These are phyloP conservation scores for Rauvolfia tetraphylla DNA, from an alignment of 257 asterid genomes.

Conservation along the genomic window DNA sequence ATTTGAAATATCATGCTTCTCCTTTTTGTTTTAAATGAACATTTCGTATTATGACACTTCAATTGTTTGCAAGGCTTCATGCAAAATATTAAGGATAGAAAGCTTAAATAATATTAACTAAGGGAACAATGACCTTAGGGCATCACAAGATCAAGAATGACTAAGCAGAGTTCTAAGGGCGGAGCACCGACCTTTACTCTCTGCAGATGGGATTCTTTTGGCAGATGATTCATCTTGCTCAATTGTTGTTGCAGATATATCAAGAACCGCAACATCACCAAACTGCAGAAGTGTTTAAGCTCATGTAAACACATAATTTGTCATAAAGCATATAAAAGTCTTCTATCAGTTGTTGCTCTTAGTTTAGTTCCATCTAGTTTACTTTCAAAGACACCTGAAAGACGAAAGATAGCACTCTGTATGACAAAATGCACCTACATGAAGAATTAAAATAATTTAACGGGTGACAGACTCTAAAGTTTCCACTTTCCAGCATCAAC, in stretches of 20 bases:
- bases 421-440: not conserved
- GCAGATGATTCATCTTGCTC: slow-evolving; percentile 67
- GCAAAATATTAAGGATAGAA: not conserved
- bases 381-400: not conserved
- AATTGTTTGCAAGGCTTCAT: not conserved
- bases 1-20: not conserved
- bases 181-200: slow-evolving; percentile 70
- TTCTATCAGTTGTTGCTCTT: not conserved
- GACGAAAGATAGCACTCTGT: not conserved
- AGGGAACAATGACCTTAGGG: not conserved
- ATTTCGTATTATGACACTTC: not conserved
- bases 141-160: not conserved
- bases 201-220: slow-evolving; percentile 84
- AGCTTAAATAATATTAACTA: not conserved
- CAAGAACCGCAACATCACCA: slow-evolving; percentile 92
- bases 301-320: not conserved
- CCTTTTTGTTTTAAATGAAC: not conserved
- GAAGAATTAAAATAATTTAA: not conserved
- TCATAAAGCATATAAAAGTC: not conserved
- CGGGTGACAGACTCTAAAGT: not conserved
- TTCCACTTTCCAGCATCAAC: not conserved
- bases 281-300: slow-evolving; percentile 41
- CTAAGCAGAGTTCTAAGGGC: not conserved
- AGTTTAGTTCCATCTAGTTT: not conserved
- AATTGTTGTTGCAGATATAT: slow-evolving; percentile 78